phyloP scores from a whole-genome alignment of 306 rosid genomes.

The Ammopiptanthus mongolicus region DNA sequence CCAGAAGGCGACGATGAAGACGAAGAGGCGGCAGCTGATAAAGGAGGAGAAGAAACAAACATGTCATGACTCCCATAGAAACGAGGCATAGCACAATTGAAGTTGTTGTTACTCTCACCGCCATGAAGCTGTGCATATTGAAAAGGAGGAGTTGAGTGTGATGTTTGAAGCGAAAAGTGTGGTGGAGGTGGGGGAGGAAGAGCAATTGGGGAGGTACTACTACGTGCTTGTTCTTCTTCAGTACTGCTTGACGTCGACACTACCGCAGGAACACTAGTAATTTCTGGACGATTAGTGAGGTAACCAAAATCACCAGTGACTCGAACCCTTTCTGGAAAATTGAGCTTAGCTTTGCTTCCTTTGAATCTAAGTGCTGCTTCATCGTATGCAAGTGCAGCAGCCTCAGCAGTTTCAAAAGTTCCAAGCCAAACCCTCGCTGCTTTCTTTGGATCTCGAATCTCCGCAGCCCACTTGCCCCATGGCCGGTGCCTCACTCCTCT shows the following conservation, averaged over 20 bases:
- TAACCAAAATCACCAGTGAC: neutral
- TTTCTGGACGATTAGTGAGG: slow-evolving; percentile 20
- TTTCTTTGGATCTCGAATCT: slow-evolving; percentile 71
- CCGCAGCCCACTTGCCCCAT: slow-evolving; percentile 83
- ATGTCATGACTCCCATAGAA: neutral
- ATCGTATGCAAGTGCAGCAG: slow-evolving; percentile 71
- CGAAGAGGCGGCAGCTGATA: neutral
- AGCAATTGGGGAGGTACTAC: neutral
- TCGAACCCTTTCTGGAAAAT: slow-evolving; percentile 71
- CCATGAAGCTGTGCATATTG: neutral
- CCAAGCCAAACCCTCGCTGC: slow-evolving; percentile 80
- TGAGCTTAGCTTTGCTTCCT: slow-evolving; percentile 78
- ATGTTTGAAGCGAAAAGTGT: neutral
- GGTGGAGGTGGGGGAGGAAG: neutral
- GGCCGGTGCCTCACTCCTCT: slow-evolving; percentile 85
- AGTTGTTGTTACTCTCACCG: neutral
- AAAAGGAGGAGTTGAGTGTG: neutral
- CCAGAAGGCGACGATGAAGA: slow-evolving; percentile 18
- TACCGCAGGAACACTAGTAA: neutral
- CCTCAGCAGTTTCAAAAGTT: slow-evolving; percentile 63
- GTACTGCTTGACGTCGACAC: neutral
- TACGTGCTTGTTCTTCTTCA: neutral
- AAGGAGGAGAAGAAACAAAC: neutral
- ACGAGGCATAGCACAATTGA: neutral
- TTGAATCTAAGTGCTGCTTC: slow-evolving; percentile 67